Evolutionary conservation across 495 filamentous ascomycete species (phyloP).

Genomic region (Neurospora sp.): DNA sequence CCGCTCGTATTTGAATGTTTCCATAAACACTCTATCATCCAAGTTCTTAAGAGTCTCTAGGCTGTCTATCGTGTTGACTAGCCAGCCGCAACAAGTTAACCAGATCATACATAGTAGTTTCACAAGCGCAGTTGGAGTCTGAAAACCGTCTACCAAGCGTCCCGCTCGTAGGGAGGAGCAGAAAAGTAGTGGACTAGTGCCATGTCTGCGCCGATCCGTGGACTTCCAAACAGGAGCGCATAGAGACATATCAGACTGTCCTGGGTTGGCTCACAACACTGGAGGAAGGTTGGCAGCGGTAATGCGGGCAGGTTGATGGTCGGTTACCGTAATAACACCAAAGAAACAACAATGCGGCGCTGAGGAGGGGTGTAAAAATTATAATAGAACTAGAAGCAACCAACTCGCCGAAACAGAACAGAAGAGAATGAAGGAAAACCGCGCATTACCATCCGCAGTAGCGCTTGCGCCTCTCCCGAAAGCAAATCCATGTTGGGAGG

Average conservation of each 20-base stretch:
- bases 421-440: background rate
- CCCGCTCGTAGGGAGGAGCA: background rate
- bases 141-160: background rate
- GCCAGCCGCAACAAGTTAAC: background rate
- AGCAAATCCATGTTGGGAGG: background rate
- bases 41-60: background rate
- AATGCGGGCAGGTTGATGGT: background rate
- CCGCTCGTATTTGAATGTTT: background rate
- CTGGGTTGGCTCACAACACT: background rate
- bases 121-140: background rate
- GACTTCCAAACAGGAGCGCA: background rate
- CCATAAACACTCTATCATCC: background rate
- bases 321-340: background rate
- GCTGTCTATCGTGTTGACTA: background rate
- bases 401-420: background rate
- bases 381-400: background rate
- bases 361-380: background rate
- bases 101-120: background rate
- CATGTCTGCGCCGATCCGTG: background rate
- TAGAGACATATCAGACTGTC: background rate
- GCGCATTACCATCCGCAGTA: background rate
- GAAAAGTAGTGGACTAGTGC: background rate
- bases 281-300: background rate
- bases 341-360: background rate
- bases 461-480: constrained; percentile 1